These are phyloP conservation scores for Syzygium aqueum DNA, from an alignment of 345 rosid genomes.

Conservation along the genomic window DNA sequence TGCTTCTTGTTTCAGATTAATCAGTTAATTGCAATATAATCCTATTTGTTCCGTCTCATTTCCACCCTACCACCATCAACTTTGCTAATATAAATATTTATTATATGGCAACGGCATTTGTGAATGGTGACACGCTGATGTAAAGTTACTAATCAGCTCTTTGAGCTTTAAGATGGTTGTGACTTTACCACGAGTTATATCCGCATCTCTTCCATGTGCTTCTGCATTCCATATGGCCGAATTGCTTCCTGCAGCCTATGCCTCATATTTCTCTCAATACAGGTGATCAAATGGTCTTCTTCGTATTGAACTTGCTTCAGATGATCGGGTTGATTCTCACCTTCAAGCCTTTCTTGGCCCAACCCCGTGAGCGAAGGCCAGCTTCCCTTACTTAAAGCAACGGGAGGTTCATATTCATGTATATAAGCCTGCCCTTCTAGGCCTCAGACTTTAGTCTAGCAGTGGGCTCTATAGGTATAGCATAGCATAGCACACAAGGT, in stretches of 20 bases:
- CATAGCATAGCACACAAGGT: background rate
- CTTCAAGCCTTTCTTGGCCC: constrained; percentile 49
- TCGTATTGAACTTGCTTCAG: constrained; percentile 25
- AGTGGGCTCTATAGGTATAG: background rate
- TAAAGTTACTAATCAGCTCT: background rate
- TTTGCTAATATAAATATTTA: background rate
- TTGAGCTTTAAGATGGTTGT: background rate
- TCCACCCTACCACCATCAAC: background rate
- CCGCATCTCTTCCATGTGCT: background rate
- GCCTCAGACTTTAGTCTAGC: background rate
- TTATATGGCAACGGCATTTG: background rate
- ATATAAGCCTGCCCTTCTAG: background rate
- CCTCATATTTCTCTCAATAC: background rate
- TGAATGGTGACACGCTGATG: background rate
- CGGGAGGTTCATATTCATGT: background rate
- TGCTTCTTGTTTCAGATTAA: background rate
- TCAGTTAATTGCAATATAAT: background rate
- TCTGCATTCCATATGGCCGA: background rate
- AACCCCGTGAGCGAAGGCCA: constrained; percentile 4
- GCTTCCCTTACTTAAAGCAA: background rate
- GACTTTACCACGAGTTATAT: background rate
- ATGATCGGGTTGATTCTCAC: constrained; percentile 33
- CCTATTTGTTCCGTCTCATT: background rate
- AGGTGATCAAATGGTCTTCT: constrained; percentile 51
- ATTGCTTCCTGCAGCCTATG: background rate